phyloP scores from a whole-genome alignment of 352 stramenopile genomes.

The Pythium aphanidermatum region DNA sequence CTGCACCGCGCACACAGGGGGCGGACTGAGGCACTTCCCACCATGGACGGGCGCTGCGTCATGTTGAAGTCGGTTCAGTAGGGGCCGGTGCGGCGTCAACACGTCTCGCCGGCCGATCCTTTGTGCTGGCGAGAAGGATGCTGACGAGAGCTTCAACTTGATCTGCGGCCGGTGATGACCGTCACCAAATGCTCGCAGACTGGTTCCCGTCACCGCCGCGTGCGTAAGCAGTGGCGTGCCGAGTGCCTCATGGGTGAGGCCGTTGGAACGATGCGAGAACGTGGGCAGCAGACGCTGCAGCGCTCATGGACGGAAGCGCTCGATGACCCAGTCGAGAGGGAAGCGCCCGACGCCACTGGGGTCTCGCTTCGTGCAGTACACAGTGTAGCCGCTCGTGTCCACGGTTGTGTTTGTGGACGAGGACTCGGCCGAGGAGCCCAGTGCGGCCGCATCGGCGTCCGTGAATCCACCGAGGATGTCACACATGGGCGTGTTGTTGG shows the following conservation, averaged over 20 bases:
- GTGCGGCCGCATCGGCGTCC: constrained; percentile 1
- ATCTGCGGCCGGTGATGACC: no score
- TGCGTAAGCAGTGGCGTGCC: no score
- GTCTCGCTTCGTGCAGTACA: constrained; percentile 23
- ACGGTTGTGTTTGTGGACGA: background rate
- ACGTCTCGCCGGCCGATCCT: no score
- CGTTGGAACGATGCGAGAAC: background rate
- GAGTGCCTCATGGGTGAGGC: background rate
- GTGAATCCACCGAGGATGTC: constrained; percentile 2
- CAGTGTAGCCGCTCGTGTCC: background rate
- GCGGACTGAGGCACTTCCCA: no score
- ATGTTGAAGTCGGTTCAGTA: no score
- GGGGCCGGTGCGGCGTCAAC: no score
- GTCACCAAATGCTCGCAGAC: no score
- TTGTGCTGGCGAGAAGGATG: no score
- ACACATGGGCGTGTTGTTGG: constrained; percentile 32
- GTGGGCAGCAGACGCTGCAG: background rate
- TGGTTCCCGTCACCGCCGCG: no score
- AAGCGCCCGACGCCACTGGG: constrained; percentile 23
- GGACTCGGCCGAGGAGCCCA: background rate
- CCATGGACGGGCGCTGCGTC: no score
- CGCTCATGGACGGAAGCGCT: constrained; percentile 11
- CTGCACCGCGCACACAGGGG: no score
- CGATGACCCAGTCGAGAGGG: constrained; percentile 21
- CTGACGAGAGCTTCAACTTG: no score